These are phyloP conservation scores for Fusarium chlamydosporum DNA, from an alignment of 2,329 filamentous ascomycete species.

Conservation along the genomic window DNA sequence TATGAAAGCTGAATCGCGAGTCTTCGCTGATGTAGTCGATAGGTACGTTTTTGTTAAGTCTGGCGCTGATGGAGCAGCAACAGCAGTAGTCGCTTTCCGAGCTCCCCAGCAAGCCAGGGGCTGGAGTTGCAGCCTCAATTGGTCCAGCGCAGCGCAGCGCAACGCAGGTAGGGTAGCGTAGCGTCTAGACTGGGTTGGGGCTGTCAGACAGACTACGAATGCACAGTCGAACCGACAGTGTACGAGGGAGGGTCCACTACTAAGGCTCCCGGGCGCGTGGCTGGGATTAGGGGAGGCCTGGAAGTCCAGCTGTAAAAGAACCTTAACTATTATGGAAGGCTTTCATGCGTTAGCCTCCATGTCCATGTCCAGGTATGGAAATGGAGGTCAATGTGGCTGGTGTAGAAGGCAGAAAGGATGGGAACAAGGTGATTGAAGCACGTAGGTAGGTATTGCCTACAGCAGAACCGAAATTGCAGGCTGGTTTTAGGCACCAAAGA, in stretches of 20 bases:
- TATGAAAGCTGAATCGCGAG: conserved; percentile 24
- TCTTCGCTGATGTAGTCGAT: conserved; percentile 33
- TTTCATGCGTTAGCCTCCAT: conserved; percentile 31
- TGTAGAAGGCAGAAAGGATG: conserved; percentile 18
- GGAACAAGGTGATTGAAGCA: neutral
- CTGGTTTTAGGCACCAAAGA: conserved; percentile 4
- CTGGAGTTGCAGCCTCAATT: conserved; percentile 46
- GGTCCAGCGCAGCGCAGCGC: conserved; percentile 27
- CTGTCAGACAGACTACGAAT: conserved; percentile 42
- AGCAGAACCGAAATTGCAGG: conserved; percentile 21
- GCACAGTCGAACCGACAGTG: conserved; percentile 40
- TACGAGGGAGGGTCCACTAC: conserved; percentile 20
- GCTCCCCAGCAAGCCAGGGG: conserved; percentile 46
- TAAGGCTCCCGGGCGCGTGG: conserved; percentile 37
- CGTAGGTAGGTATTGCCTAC: neutral
- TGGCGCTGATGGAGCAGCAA: conserved; percentile 20
- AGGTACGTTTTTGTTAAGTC: conserved; percentile 27
- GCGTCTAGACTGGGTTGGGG: conserved; percentile 5
- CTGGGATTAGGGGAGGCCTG: conserved; percentile 45
- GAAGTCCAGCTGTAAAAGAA: conserved; percentile 35
- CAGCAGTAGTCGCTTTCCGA: conserved; percentile 34
- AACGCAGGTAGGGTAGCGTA: neutral
- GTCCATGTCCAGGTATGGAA: neutral
- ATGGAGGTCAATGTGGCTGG: conserved; percentile 42
- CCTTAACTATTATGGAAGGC: neutral